Base-by-base conservation (phyloP, 2,329 filamentous ascomycete genomes). In the Calonectria multiphialidica region DNA sequence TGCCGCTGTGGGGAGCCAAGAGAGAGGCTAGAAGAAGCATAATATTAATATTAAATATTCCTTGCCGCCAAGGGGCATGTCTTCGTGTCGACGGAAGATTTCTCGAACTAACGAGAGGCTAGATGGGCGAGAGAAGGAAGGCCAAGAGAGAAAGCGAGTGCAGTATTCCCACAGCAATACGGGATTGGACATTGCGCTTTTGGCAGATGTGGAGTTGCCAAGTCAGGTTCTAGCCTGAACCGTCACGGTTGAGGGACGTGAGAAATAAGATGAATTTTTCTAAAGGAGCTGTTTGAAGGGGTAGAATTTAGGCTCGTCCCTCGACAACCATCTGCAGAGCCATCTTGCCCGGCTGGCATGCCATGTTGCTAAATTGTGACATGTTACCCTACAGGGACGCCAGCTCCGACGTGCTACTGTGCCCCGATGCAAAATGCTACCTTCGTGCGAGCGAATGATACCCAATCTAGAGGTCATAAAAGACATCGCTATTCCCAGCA, bases 1-100 rank as follows among this genome's bases (percentile, higher is more conserved):
- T 59, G 53, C 53, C 53, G 53, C 35, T 37, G 53, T 40, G 53
- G 53, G 53, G 53, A 59, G 37, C 33, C 21, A 37, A 59, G 12
- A 23, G n/a, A 25, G n/a, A n/a, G 18, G 16, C 53, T 59, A 25
- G 53, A 59, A 57, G 53, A 59, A 59, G 33, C 53, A 59, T 59
- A 59, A 59, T 40, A 59, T 59, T 59, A 59, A 59, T 59, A 59
- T 57, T 57, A n/a, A 57, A 15, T 57, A 23, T 57, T 57, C 33
- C 53, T 37, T 57, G 33, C 33, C 18, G 12, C n/a, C 53, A 25
- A 40, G n/a, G 33, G 33, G 33, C n/a, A 23, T 57, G n/a, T 40
- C 33, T 12, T 25, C n/a, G 21, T 35, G 53, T 57, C n/a, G 53
- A 57, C 53, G 53, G 53, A 57, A 57, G n/a, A 57, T 57, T 40